Evolutionary conservation across 2,329 filamentous ascomycete genomes (phyloP).

Genomic region (Aspergillus fumigatiaffinis): DNA sequence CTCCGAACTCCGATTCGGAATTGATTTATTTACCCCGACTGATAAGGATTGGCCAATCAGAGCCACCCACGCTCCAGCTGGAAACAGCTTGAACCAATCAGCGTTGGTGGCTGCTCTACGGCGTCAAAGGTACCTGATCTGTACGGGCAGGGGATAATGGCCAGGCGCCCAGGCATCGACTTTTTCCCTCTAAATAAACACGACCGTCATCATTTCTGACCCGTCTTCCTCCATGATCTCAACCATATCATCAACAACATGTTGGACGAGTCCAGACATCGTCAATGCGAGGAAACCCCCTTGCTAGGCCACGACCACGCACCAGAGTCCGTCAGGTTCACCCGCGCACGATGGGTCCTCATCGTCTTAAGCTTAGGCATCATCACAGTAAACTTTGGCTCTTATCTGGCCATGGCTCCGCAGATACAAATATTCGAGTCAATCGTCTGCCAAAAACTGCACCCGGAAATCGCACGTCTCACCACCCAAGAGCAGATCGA

Average conservation of each 20-base stretch:
- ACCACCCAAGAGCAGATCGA: not conserved
- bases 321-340: not conserved
- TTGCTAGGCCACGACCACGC: not conserved
- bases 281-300: not conserved
- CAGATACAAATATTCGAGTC: slow-evolving; percentile 10
- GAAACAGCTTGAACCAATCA: not conserved
- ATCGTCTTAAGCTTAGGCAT: slow-evolving; percentile 5
- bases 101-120: not conserved
- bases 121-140: not conserved
- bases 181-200: not conserved
- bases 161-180: not conserved
- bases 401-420: slow-evolving; percentile 9
- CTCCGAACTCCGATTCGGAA: not conserved
- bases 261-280: not conserved
- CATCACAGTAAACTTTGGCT: slow-evolving; percentile 9
- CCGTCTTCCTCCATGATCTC: not conserved
- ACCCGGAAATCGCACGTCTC: slow-evolving; percentile 2
- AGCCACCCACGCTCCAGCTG: not conserved
- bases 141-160: not conserved
- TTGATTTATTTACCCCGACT: not conserved
- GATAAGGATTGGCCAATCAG: not conserved
- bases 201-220: not conserved
- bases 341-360: not conserved
- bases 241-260: not conserved
- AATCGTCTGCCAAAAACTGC: slow-evolving; percentile 11